These are phyloP conservation scores for Intubia oerlemansii DNA, from an alignment of 2,329 filamentous ascomycete genomes.

Conservation along the genomic window DNA sequence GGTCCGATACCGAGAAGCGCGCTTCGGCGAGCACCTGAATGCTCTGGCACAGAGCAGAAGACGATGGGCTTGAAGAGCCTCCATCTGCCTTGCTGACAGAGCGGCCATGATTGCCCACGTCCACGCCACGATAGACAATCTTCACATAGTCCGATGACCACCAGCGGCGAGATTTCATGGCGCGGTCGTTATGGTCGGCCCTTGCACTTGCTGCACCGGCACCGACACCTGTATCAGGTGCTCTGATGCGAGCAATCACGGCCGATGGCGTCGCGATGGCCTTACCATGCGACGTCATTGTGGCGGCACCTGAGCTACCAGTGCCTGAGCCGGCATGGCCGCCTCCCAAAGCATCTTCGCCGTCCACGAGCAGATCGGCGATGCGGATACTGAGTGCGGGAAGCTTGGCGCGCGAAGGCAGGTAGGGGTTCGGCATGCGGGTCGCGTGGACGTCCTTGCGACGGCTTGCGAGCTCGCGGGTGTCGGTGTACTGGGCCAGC, in stretches of 20 bases:
- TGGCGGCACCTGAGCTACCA: no score
- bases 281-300: no score
- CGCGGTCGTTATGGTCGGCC: no score
- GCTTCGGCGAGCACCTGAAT: conserved; percentile 28
- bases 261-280: background rate
- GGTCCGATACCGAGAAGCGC: conserved; percentile 30
- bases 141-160: conserved; percentile 41
- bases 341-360: no score
- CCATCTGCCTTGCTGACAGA: no score
- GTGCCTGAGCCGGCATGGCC: no score
- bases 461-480: conserved; percentile 23
- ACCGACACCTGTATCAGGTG: background rate
- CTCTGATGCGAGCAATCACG: no score
- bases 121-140: conserved; percentile 31
- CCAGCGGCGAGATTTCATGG: no score
- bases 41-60: no score
- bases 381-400: conserved; percentile 28
- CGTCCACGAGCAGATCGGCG: conserved; percentile 18
- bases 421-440: conserved; percentile 15
- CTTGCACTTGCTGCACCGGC: background rate
- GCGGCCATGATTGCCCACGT: no score
- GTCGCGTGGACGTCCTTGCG: conserved; percentile 14
- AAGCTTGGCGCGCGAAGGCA: conserved; percentile 22
- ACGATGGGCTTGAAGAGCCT: no score
- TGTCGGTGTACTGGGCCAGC: conserved; percentile 27